Percentiles rank a stretch among this genome's conserved stretches.
Conservation (phyloP, 306 rosid species). For the Trichosanthes cucumerina region DNA sequence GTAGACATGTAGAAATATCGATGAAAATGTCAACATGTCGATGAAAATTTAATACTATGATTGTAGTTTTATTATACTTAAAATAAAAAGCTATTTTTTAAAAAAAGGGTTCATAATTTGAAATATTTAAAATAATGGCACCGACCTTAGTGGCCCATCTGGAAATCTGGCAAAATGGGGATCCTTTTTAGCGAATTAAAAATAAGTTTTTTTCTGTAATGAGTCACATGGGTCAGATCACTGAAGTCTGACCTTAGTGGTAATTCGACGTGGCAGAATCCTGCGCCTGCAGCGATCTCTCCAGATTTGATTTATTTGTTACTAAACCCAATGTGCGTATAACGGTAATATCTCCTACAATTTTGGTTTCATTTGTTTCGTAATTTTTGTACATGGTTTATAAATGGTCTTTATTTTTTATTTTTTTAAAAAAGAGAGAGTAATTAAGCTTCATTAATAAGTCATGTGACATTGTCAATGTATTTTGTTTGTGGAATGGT, state of each 20-base stretch:
- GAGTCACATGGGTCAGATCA: neutral
- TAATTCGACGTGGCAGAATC: neutral
- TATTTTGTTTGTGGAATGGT: neutral
- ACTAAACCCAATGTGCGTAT: neutral
- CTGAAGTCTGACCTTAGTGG: neutral
- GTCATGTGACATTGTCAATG: neutral
- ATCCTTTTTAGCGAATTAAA: neutral
- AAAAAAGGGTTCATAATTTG: neutral
- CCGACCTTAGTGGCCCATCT: slow-evolving; percentile 4
- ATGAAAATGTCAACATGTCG: no score
- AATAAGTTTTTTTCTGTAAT: neutral
- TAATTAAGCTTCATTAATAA: no score
- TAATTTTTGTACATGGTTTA: neutral
- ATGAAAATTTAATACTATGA: no score
- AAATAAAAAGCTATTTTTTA: neutral
- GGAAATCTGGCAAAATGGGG: neutral
- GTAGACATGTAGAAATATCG: no score
- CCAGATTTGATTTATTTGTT: neutral
- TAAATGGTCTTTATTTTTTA: no score
- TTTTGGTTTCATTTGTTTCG: neutral
- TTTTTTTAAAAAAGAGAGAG: no score
- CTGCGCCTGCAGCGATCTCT: neutral
- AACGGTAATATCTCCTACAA: neutral
- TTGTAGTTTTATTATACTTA: no score
- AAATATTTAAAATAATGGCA: neutral